Evolutionary conservation across 768 basidiomycete species (phyloP), one percentile per base, ranked within the genome.

Genomic region (Mycena maculata): DNA sequence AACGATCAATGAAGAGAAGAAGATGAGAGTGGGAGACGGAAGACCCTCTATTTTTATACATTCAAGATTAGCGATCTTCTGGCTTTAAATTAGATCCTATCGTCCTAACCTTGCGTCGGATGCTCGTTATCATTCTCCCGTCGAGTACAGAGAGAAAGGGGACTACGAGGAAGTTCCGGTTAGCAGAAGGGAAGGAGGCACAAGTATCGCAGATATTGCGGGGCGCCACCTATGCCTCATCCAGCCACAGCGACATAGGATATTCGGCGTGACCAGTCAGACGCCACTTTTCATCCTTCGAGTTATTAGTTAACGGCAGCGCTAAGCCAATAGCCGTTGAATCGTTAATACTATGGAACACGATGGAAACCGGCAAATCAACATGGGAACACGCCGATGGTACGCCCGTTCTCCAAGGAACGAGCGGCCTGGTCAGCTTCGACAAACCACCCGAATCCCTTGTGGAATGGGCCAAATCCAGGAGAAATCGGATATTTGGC

Each of bases 391-490:
- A 88, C 76, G 9, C 83, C 76, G 41, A 93, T 81, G n/a, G 71
- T 75, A 3, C 82, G 78, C 8, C 84, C 88, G 27, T 80, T 77
- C 65, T 90, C 86, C 38, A 93, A 76, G n/a, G 92, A 87, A 22
- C 77, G 79, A 28, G 87, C 83, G 0, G 86, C 82, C 76, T 93
- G 92, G 0, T 78, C 78, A 8, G 88, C 84, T 71, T 90, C 88
- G 13, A 80, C 83, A 76, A 94, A 94, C 91, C 92, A 93, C 63
- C 87, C 86, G 57, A 88, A 80, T 1, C 92, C 92, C 75, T 94
- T 94, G 15, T 81, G 74, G 50, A 83, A 80, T 5, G 73, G 63
- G 16, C 80, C 78, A 33, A 72, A 69, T 4, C 86, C 86, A 22
- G 69, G 57, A 5, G 74, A 73, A 28, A 86, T 75, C 5, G 82